phyloP scores from a whole-genome alignment of 192 early-diverging fungal species.

The Chytriomyces sp. region DNA sequence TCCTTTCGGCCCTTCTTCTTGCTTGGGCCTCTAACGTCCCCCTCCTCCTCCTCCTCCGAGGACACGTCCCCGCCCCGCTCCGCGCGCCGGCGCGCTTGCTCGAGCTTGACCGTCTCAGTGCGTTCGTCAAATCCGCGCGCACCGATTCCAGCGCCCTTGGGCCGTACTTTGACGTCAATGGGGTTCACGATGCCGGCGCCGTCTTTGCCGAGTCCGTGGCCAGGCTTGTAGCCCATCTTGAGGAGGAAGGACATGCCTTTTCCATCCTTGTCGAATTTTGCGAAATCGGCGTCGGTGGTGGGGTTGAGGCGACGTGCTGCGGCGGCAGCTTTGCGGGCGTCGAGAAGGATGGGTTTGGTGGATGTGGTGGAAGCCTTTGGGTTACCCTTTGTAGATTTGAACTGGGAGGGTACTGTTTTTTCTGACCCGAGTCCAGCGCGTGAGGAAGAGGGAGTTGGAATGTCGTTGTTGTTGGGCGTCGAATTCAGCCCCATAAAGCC shows the following conservation, averaged over 20 bases:
- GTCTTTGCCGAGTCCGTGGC: constrained; percentile 85
- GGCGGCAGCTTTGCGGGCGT: constrained; percentile 1
- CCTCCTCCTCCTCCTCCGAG: constrained; percentile 52
- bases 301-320: background rate
- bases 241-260: constrained; percentile 81
- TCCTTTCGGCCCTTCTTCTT: constrained; percentile 44
- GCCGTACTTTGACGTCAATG: constrained; percentile 84
- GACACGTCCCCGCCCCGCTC: constrained; percentile 27
- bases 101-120: constrained; percentile 64
- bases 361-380: background rate
- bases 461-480: no score
- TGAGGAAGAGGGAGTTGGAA: background rate
- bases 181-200: constrained; percentile 89
- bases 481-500: no score
- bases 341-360: constrained; percentile 8
- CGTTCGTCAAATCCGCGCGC: constrained; percentile 79
- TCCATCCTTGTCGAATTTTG: constrained; percentile 73
- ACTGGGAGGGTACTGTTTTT: background rate
- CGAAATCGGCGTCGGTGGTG: constrained; percentile 70
- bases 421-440: background rate
- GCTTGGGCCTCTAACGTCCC: constrained; percentile 46
- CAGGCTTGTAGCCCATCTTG: constrained; percentile 88
- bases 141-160: constrained; percentile 75
- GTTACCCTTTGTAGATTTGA: background rate
- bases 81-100: constrained; percentile 40